Evolutionary conservation across 768 basidiomycete species (phyloP).

Genomic region (Kwoniella pini): DNA sequence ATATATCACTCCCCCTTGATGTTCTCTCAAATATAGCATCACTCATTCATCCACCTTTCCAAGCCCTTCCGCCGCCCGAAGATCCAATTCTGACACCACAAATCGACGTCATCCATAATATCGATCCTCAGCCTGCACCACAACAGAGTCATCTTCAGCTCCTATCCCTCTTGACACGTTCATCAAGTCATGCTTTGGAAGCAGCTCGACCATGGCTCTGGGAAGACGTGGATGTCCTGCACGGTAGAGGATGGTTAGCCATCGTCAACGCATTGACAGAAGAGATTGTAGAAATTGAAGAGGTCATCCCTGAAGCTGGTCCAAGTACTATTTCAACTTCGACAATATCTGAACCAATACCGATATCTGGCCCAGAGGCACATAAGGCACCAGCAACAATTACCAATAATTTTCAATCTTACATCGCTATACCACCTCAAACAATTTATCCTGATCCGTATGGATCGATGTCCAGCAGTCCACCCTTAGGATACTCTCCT

Average conservation of each 20-base stretch:
- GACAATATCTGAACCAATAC: background rate
- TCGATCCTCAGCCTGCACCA: conserved; percentile 37
- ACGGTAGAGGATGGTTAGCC: conserved; percentile 52
- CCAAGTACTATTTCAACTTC: conserved; percentile 6
- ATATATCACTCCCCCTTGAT: conserved; percentile 36
- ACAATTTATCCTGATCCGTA: conserved; percentile 7
- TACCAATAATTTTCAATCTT: background rate
- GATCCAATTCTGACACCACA: conserved; percentile 7
- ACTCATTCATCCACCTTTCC: conserved; percentile 42
- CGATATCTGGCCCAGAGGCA: conserved; percentile 17
- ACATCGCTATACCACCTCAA: conserved; percentile 12
- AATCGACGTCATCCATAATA: conserved; percentile 17
- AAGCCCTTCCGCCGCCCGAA: conserved; percentile 15
- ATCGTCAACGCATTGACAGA: conserved; percentile 52
- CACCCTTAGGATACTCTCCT: conserved; percentile 27
- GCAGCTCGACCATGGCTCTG: conserved; percentile 50
- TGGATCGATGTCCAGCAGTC: conserved; percentile 1
- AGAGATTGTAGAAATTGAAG: conserved; percentile 40
- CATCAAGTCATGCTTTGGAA: conserved; percentile 33
- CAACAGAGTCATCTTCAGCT: conserved; percentile 16
- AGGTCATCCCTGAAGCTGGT: conserved; percentile 9
- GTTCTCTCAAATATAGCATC: conserved; percentile 41
- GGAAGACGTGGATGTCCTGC: conserved; percentile 50
- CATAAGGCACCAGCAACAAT: conserved; percentile 13
- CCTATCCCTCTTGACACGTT: conserved; percentile 22